A percentile compares a stretch with the other conserved stretches of the same genome.
phyloP scores from a whole-genome alignment of 139 green algal genomes.

The Monoraphidium neglectum region DNA sequence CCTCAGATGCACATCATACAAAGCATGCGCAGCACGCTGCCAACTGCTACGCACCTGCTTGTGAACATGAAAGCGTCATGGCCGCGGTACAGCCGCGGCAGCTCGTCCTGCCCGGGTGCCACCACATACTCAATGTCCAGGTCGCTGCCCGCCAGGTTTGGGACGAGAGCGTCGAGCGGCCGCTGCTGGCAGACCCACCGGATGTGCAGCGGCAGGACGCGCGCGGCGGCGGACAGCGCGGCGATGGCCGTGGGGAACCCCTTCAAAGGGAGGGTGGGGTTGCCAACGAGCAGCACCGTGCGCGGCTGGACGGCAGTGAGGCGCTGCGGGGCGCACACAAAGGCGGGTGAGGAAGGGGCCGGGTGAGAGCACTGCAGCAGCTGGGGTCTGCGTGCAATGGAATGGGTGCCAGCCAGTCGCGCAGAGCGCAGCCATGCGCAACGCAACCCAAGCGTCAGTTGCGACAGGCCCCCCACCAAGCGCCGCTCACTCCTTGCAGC shows the following conservation, averaged over 20 bases:
- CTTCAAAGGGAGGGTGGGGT: constrained; percentile 67
- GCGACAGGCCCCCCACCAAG: background rate
- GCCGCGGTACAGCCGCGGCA: constrained; percentile 64
- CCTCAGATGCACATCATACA: no score
- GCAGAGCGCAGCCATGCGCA: no score
- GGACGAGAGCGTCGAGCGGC: constrained; percentile 27
- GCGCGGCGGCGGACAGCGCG: constrained; percentile 45
- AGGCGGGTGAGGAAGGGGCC: no score
- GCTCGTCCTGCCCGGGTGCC: constrained; percentile 38
- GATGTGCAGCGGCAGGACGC: constrained; percentile 46
- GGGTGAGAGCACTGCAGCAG: no score
- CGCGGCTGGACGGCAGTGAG: no score
- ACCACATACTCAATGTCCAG: constrained; percentile 42
- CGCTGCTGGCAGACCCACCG: constrained; percentile 71
- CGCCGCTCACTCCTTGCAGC: background rate
- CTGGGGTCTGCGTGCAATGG: no score
- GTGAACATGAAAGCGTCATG: constrained; percentile 71
- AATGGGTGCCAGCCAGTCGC: no score
- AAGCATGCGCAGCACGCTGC: no score
- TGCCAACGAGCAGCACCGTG: constrained; percentile 66
- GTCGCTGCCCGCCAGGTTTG: constrained; percentile 27
- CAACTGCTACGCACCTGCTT: constrained; percentile 16
- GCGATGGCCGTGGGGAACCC: constrained; percentile 62
- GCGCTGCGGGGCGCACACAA: no score
- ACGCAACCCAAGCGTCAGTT: background rate